Evolutionary conservation across 352 stramenopile species (phyloP), one percentile per base, ranked within the genome.

Genomic region (Phytophthora gonapodyides): DNA sequence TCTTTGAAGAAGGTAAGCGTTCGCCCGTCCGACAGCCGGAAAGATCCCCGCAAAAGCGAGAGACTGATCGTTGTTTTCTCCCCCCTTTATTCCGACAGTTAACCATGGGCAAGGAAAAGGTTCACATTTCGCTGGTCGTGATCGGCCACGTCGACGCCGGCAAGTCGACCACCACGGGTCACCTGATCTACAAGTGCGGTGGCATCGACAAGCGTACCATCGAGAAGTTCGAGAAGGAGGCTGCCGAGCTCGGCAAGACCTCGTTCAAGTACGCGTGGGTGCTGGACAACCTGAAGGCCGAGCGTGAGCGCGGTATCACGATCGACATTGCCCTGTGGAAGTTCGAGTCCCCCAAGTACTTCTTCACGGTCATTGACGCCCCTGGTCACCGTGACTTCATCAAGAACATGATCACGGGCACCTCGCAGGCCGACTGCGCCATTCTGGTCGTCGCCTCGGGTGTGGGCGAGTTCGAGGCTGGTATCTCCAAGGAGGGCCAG

Each of bases 321-420:
- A 99, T 99, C 76, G 95, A 99, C 72, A 98, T 98, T 78, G 84
- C 96, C 31, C 71, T 98, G 63, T 98, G 91, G 88, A 99, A 99
- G 77, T 99, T 99, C 80, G 89, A 99, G 82, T 97, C 97, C 19
- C 71, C 87, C 46, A 98, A 98, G 70, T 98, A 94, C 84, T 78
- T 95, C 76, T 99, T 98, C 77, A 99, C 97, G 50, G 87, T 99
- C 54, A 98, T 99, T 77, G 97, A 99, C 88, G 89, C 94, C 40
- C 98, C 98, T 38, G 97, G 97, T 33, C 96, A 99, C 82, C 86
- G 94, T 75, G 96, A 99, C 76, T 99, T 99, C 81, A 99, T 99
- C 79, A 99, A 99, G 93, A 99, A 99, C 81, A 99, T 99, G 97
- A 99, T 99, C 73, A 99, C 96, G 36, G 97, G 97, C 50, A 98